Conservation (phyloP, 2,329 filamentous ascomycete genomes). For the Trichophyton verrucosum region DNA sequence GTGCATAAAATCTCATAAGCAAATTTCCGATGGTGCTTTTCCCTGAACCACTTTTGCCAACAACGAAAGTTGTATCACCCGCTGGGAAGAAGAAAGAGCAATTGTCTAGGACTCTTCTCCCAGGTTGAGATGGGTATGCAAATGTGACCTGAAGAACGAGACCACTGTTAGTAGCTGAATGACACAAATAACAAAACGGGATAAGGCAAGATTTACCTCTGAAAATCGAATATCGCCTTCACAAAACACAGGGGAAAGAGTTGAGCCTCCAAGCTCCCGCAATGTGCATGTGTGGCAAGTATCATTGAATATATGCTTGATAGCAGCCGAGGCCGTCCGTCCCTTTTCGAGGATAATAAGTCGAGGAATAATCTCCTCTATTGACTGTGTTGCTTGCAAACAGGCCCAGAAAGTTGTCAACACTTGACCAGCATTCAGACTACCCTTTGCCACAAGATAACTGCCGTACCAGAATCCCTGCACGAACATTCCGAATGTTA, state of each 20-base stretch:
- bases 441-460: constrained; percentile 50
- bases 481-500: constrained; percentile 68
- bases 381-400: constrained; percentile 60
- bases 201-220: constrained; percentile 39
- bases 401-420: constrained; percentile 79
- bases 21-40: constrained; percentile 82
- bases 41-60: constrained; percentile 78
- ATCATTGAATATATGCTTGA: constrained; percentile 38
- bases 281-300: neutral
- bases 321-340: constrained; percentile 54
- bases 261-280: constrained; percentile 21
- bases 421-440: constrained; percentile 51
- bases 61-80: constrained; percentile 63
- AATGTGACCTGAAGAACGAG: constrained; percentile 56
- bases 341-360: constrained; percentile 69
- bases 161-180: constrained; percentile 11
- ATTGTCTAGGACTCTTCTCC: constrained; percentile 46
- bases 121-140: constrained; percentile 60
- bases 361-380: constrained; percentile 64
- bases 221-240: constrained; percentile 57
- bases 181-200: neutral
- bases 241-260: constrained; percentile 34
- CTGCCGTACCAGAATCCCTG: constrained; percentile 84
- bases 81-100: constrained; percentile 58
- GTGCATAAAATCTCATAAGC: constrained; percentile 63